These are phyloP conservation scores for Candida qinlingensis DNA, from an alignment of 805 yeast genomes.

Conservation along the genomic window DNA sequence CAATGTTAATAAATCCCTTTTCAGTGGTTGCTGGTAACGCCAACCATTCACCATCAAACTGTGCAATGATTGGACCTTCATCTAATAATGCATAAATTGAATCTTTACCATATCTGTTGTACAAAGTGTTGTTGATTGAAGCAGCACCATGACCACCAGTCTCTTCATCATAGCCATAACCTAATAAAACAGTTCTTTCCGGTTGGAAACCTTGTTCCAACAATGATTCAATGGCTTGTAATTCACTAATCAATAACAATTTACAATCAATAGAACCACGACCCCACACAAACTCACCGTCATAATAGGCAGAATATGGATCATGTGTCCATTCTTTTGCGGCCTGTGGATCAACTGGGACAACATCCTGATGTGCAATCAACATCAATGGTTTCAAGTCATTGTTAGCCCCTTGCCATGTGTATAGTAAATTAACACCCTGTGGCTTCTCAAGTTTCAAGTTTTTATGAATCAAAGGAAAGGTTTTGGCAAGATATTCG, in stretches of 20 bases:
- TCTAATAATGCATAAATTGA: conserved; percentile 63
- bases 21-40: conserved; percentile 45
- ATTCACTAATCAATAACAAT: conserved; percentile 55
- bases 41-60: conserved; percentile 34
- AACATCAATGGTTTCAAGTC: conserved; percentile 58
- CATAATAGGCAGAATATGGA: conserved; percentile 64
- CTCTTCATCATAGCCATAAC: conserved; percentile 82
- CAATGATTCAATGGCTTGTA: conserved; percentile 61
- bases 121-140: conserved; percentile 39
- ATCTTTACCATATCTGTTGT: conserved; percentile 53
- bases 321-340: conserved; percentile 56
- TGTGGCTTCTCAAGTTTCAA: conserved; percentile 53
- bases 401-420: conserved; percentile 53
- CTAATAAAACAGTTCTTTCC: conserved; percentile 55
- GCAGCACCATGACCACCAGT: conserved; percentile 35
- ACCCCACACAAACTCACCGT: conserved; percentile 62
- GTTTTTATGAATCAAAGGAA: conserved; percentile 47
- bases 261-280: conserved; percentile 79
- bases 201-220: conserved; percentile 48
- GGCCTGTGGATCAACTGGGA: conserved; percentile 64
- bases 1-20: conserved; percentile 34
- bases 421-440: conserved; percentile 57
- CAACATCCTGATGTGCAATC: conserved; percentile 81
- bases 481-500: conserved; percentile 45
- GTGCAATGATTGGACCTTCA: conserved; percentile 48